Evolutionary conservation across 257 asterid species (phyloP).

Genomic region (Solanum dulcamara): DNA sequence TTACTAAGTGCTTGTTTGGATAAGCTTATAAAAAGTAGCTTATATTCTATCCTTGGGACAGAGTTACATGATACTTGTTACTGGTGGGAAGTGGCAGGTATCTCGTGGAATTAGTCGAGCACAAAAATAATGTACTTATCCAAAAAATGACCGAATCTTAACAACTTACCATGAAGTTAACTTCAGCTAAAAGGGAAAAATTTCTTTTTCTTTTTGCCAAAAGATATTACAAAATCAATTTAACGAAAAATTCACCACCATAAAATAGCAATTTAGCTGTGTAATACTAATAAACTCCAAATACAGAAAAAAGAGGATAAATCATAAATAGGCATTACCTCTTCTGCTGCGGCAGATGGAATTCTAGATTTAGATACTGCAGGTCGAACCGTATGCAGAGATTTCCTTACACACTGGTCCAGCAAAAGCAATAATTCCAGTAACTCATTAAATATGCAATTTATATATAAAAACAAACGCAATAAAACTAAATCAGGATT

Average conservation of each 20-base stretch:
- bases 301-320: not conserved
- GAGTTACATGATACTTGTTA: not conserved
- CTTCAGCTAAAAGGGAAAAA: not conserved
- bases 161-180: not conserved
- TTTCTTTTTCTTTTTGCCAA: not conserved
- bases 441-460: not conserved
- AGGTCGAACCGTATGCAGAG: constrained; percentile 31
- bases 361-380: constrained; percentile 23
- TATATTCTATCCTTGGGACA: not conserved
- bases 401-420: constrained; percentile 45
- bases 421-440: not conserved
- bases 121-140: not conserved
- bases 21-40: too few relatives aligned
- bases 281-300: not conserved
- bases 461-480: not conserved
- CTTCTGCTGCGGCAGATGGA: constrained; percentile 26
- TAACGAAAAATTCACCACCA: not conserved
- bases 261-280: not conserved
- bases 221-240: not conserved
- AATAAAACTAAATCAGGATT: not conserved
- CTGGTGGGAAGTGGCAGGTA: not conserved
- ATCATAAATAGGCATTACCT: constrained; percentile 27
- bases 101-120: not conserved
- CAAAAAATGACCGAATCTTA: not conserved
- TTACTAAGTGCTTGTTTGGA: too few relatives aligned